Conservation (phyloP, 169 alveolate species). For the Hammondia hammondi region DNA sequence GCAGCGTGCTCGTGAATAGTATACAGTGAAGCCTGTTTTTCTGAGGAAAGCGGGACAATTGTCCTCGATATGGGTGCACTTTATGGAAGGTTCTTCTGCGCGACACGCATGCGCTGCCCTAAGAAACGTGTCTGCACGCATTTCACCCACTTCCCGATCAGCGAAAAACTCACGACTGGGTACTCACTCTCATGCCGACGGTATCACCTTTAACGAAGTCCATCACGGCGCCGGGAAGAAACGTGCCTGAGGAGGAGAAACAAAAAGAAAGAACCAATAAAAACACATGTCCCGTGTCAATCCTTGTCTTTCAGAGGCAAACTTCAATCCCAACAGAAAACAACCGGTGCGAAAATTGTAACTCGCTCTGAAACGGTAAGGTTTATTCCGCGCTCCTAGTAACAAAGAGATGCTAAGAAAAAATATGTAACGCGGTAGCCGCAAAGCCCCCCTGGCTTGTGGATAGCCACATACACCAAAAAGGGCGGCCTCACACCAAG, state of each 20-base stretch:
- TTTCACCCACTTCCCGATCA: not conserved
- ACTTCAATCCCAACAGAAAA: not conserved
- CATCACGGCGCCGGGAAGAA: slow-evolving; percentile 64
- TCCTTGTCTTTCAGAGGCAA: not conserved
- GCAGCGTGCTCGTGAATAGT: no score
- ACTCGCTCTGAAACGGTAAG: no score
- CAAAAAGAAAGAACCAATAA: not conserved
- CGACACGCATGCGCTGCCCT: not conserved
- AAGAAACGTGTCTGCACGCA: not conserved
- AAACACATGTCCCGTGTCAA: not conserved
- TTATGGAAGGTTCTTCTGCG: not conserved
- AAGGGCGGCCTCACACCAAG: no score
- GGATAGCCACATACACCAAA: no score
- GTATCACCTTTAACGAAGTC: slow-evolving; percentile 55
- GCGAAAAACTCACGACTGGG: not conserved
- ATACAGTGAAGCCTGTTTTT: no score
- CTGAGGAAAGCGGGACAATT: no score
- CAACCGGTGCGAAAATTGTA: not conserved
- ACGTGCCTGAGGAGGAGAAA: slow-evolving; percentile 51
- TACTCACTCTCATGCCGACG: slow-evolving; percentile 55
- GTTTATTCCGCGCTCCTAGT: no score
- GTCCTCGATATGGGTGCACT: not conserved
- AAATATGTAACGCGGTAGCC: no score
- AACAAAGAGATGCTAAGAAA: no score
- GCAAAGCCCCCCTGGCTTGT: no score